phyloP scores from a whole-genome alignment of 2,329 filamentous ascomycete species.

The Arthrobotrys musiformis region DNA sequence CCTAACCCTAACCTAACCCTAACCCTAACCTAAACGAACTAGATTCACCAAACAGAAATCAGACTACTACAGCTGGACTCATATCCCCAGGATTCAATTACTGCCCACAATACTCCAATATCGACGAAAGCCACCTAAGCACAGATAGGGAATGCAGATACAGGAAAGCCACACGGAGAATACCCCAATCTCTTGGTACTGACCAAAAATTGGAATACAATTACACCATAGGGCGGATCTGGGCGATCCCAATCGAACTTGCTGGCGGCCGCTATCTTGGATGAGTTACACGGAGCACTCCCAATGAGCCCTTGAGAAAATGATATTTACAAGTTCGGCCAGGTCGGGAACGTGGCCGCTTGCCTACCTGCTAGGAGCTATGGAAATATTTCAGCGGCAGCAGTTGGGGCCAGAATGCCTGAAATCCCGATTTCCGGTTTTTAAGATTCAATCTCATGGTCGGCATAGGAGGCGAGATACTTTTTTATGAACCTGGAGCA shows the following conservation, averaged over 20 bases:
- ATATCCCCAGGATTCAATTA: no score
- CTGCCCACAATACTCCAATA: no score
- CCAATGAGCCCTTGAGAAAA: constrained; percentile 35
- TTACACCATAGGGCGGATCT: background rate
- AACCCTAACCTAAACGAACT: no score
- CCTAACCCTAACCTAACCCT: no score
- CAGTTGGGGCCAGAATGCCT: constrained; percentile 56
- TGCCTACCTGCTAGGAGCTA: constrained; percentile 55
- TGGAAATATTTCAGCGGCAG: constrained; percentile 54
- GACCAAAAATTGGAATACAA: background rate
- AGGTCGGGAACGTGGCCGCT: constrained; percentile 55
- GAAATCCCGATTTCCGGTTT: background rate
- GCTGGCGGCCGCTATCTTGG: constrained; percentile 60
- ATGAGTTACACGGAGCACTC: constrained; percentile 58
- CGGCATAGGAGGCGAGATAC: constrained; percentile 21
- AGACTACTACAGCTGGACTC: no score
- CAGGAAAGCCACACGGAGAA: no score
- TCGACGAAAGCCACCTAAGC: no score
- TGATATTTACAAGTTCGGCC: constrained; percentile 58
- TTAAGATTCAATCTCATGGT: constrained; percentile 28
- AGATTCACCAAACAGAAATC: no score
- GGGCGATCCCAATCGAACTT: constrained; percentile 60
- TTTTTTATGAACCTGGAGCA: no score
- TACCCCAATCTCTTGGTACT: background rate
- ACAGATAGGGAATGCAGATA: no score